Conservation (phyloP, 78 protist species). For the Bigelowiella natans region DNA sequence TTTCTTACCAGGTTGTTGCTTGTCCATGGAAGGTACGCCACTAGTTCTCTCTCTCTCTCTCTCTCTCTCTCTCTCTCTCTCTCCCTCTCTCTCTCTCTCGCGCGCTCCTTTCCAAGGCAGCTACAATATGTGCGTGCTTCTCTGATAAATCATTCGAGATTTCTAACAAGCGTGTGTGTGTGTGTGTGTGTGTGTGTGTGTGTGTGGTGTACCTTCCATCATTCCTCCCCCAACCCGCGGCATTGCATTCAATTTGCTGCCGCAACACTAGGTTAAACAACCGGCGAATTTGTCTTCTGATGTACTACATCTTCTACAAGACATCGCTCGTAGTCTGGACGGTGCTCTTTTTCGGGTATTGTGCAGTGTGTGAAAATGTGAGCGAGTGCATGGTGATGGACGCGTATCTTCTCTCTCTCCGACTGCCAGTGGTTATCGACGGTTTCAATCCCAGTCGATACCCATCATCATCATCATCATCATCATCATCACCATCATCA, state of each 20-base stretch:
- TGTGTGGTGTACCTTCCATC: too few relatives aligned
- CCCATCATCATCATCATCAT: too few relatives aligned
- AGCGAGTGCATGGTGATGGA: background rate
- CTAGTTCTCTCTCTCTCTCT: background rate
- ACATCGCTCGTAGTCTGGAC: background rate
- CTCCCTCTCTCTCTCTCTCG: background rate
- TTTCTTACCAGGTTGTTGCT: conserved; percentile 37
- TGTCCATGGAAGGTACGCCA: conserved; percentile 80
- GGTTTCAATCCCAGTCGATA: too few relatives aligned
- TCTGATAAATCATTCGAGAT: too few relatives aligned
- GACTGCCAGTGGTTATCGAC: too few relatives aligned
- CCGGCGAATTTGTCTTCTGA: background rate
- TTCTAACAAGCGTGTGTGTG: too few relatives aligned
- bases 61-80: background rate
- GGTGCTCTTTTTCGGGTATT: background rate
- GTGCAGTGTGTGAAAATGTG: background rate
- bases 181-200: too few relatives aligned
- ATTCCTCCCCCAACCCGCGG: background rate
- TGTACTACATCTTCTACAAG: background rate
- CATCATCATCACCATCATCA: too few relatives aligned
- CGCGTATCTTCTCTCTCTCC: background rate
- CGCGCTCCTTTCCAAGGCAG: background rate
- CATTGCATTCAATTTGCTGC: background rate
- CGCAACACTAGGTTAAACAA: too few relatives aligned
- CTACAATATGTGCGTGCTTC: background rate